These are phyloP conservation scores for Vigna angularis DNA, from an alignment of 306 rosid genomes.

Conservation along the genomic window DNA sequence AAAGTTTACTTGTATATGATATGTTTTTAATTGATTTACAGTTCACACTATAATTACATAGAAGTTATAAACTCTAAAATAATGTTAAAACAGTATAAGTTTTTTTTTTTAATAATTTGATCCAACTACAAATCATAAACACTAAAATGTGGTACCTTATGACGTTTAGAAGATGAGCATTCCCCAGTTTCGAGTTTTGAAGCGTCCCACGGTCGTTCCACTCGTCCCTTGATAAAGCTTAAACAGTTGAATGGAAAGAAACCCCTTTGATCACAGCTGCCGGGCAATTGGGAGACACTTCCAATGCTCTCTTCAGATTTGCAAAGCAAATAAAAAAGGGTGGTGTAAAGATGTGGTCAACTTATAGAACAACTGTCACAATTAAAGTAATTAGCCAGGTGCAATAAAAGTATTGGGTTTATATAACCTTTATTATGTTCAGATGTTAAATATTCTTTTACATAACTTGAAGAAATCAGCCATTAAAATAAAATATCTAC, in stretches of 20 bases:
- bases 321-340: constrained; percentile 44
- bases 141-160: too few relatives aligned
- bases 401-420: constrained; percentile 25
- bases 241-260: too few relatives aligned
- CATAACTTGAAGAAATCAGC: constrained; percentile 25
- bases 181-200: constrained; percentile 7
- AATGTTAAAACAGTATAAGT: too few relatives aligned
- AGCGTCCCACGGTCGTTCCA: not conserved
- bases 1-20: too few relatives aligned
- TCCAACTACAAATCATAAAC: too few relatives aligned
- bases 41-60: too few relatives aligned
- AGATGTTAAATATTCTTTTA: not conserved
- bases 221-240: not conserved
- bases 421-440: constrained; percentile 22
- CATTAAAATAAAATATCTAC: constrained; percentile 28
- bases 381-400: constrained; percentile 19
- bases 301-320: constrained; percentile 82
- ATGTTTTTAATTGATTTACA: too few relatives aligned
- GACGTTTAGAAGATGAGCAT: constrained; percentile 1
- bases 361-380: constrained; percentile 21
- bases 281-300: too few relatives aligned
- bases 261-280: constrained; percentile 30
- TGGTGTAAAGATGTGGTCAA: constrained; percentile 39
- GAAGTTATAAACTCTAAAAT: too few relatives aligned
- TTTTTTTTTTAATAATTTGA: too few relatives aligned